These are phyloP conservation scores for Bothriochloa decipiens DNA, from an alignment of 176 grass and related monocot genomes.

Conservation along the genomic window DNA sequence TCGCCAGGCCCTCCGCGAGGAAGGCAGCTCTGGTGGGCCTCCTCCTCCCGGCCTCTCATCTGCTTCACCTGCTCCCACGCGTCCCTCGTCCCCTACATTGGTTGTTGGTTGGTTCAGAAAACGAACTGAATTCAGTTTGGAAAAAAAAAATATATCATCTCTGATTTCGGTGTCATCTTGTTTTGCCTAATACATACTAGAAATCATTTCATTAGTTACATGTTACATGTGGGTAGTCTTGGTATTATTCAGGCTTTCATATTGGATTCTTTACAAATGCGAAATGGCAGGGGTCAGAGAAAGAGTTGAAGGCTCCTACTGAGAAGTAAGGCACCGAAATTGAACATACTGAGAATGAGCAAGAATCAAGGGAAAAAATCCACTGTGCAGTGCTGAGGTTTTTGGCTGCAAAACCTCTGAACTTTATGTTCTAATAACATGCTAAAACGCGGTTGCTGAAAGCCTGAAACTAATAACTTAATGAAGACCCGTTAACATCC, in stretches of 20 bases:
- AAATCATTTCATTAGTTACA: neutral
- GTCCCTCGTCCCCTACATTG: constrained; percentile 58
- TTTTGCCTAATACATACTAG: neutral
- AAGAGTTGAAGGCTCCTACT: neutral
- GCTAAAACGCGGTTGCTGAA: neutral
- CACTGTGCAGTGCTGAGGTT: neutral
- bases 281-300: neutral
- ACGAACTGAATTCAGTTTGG: neutral
- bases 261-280: neutral
- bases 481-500: neutral
- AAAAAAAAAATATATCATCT: neutral
- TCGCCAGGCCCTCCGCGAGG: constrained; percentile 50
- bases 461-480: neutral
- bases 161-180: neutral
- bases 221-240: neutral
- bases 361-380: neutral
- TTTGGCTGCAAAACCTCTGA: neutral
- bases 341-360: neutral
- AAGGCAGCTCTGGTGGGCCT: constrained; percentile 48
- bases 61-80: constrained; percentile 65
- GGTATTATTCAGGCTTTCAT: neutral
- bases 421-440: neutral
- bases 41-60: constrained; percentile 53
- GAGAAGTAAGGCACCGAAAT: neutral
- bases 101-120: neutral